phyloP scores from a whole-genome alignment of 2,329 filamentous ascomycete genomes.

The Pochonia chlamydosporia region DNA sequence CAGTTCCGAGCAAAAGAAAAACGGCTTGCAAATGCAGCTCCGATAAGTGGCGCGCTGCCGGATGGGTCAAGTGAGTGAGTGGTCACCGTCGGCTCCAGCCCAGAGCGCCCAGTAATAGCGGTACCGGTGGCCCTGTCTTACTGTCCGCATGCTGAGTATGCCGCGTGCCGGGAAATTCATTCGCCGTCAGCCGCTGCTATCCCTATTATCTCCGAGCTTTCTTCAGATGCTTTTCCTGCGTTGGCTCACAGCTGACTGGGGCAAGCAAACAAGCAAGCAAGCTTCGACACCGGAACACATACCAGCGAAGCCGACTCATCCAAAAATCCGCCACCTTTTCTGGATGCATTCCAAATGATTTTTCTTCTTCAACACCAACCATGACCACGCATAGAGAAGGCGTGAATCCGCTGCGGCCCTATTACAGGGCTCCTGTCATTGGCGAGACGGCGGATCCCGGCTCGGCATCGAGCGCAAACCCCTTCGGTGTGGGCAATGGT shows the following conservation, averaged over 20 bases:
- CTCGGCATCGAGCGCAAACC: conserved; percentile 35
- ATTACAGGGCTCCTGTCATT: conserved; percentile 60
- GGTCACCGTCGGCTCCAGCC: no score
- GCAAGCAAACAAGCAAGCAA: no score
- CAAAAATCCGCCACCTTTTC: neutral
- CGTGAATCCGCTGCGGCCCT: conserved; percentile 62
- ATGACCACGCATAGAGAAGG: conserved; percentile 42
- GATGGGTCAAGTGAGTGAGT: no score
- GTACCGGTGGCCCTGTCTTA: no score
- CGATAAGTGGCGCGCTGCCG: conserved; percentile 10
- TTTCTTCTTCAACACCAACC: conserved; percentile 19
- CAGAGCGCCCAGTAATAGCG: no score
- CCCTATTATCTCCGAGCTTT: conserved; percentile 20
- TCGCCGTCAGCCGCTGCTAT: conserved; percentile 18
- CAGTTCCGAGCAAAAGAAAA: conserved; percentile 4
- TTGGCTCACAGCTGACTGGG: no score
- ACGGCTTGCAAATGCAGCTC: conserved; percentile 12
- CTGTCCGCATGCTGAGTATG: no score
- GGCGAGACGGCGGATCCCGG: conserved; percentile 36
- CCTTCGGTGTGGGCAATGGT: conserved; percentile 40
- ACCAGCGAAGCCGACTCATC: no score
- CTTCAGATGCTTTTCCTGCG: conserved; percentile 11
- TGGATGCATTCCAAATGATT: conserved; percentile 18
- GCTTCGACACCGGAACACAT: no score
- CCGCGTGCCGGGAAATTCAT: conserved; percentile 32